A percentile compares a stretch with the other conserved stretches of the same genome.
Conservation (phyloP, 108 stramenopile species). For the Cyclostephanos invisitatus region DNA sequence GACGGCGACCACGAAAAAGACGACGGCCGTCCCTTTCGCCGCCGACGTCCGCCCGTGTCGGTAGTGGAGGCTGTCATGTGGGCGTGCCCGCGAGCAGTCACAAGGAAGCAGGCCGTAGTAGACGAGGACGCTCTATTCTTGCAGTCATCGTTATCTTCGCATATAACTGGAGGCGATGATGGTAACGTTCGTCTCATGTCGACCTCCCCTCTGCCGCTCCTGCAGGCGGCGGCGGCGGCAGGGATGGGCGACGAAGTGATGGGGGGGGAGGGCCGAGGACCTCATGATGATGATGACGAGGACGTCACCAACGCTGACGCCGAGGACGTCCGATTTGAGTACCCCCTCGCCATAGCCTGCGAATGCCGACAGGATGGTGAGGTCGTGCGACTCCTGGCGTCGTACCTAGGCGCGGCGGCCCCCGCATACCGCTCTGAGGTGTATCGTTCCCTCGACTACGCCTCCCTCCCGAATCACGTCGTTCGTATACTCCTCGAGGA, state of each 20-base stretch:
- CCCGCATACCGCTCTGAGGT: slow-evolving; percentile 40
- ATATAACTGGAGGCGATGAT: not conserved
- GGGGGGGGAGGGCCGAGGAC: not conserved
- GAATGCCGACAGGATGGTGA: slow-evolving; percentile 25
- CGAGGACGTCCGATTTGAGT: slow-evolving; percentile 44
- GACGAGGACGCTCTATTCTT: slow-evolving; percentile 37
- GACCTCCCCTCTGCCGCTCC: not conserved
- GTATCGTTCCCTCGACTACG: slow-evolving; percentile 38
- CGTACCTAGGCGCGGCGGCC: not conserved
- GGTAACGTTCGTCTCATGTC: not conserved
- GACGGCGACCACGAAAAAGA: not conserved
- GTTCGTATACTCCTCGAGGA: slow-evolving; percentile 42
- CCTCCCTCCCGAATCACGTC: slow-evolving; percentile 19
- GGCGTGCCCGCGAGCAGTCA: slow-evolving; percentile 59
- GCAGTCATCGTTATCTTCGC: not conserved
- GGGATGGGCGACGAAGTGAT: not conserved
- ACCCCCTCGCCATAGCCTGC: slow-evolving; percentile 39
- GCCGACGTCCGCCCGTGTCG: slow-evolving; percentile 54
- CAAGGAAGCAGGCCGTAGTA: slow-evolving; percentile 38
- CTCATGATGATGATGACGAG: not conserved
- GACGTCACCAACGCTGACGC: slow-evolving; percentile 2
- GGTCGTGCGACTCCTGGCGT: slow-evolving; percentile 31
- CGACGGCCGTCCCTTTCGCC: not conserved
- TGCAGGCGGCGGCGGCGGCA: not conserved
- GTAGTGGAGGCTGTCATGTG: slow-evolving; percentile 65